Base-by-base conservation (phyloP, 345 rosid species). In the Populus alba region DNA sequence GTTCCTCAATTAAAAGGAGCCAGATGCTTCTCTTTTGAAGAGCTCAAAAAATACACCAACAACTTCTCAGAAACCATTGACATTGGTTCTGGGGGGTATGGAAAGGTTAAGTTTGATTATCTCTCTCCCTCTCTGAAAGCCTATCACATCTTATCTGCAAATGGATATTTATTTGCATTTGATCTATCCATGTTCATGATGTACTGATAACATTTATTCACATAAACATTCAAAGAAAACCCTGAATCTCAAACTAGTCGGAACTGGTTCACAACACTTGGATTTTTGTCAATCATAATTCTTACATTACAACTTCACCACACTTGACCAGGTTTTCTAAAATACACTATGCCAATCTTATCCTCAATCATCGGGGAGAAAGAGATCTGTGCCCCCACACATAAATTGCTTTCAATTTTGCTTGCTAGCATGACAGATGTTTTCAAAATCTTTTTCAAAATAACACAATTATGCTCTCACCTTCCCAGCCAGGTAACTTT, bases 21-120 rank as follows among this genome's bases (percentile, higher is more conserved):
- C 65, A 92, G 89, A 86, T 79, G 87, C 76, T 97, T 89, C 84
- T 88, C 89, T 62, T 80, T 80, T 68, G 75, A 75, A 37, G 98
- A 97, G 83, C 83, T 94, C 13, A 92, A 81, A 84, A 92, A 82
- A 82, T 91, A 82, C 74, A 84, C 94, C 27, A 86, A 86, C 47
- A 90, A 90, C 43, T 97, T 97, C 83, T 89, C 95, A 38, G 90
- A 91, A 13, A 78, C 90, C 81, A 92, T 87, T 75, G 89, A 80
- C 67, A 75, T 92, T 72, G 97, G 99, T 25, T 90, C 91, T 16
- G 98, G 99, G 23, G 99, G 97, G 63, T 94, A 91, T 79, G 99
- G 99, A 61, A 90, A 94, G 94, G 98, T 91, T 74, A 68, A 72
- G 22, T 62, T 25, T 17, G 7, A 41, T 74, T 37, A 13, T 49